Evolutionary conservation across 306 rosid species (phyloP).

Genomic region (Mimosa pudica): DNA sequence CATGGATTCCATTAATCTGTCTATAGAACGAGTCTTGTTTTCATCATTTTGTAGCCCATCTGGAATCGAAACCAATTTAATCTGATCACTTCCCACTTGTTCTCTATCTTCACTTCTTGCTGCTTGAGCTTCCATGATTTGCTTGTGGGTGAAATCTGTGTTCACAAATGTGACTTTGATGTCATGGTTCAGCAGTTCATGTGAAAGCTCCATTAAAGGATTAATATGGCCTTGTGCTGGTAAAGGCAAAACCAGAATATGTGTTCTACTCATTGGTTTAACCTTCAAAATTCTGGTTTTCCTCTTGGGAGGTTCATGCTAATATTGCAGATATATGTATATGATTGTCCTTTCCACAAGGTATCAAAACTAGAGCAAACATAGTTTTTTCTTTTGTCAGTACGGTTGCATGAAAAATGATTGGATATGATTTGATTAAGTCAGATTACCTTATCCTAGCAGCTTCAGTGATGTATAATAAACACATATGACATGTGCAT

Average conservation of each 20-base stretch:
- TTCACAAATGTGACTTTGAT: conserved; percentile 41
- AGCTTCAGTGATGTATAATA: no score
- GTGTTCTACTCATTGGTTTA: conserved; percentile 35
- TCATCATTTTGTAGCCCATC: conserved; percentile 50
- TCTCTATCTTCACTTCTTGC: neutral
- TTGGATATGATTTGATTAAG: no score
- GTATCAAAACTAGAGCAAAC: no score
- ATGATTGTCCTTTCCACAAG: no score
- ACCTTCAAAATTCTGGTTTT: neutral
- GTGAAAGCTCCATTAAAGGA: conserved; percentile 49
- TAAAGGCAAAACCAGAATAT: conserved; percentile 36
- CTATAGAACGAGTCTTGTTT: conserved; percentile 37
- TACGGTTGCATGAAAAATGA: no score
- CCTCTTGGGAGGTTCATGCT: no score
- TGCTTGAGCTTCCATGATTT: conserved; percentile 41
- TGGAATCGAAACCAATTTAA: conserved; percentile 51
- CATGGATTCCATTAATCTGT: conserved; percentile 33
- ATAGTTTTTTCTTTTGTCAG: no score
- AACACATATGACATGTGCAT: no score
- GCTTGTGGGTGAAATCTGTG: conserved; percentile 37
- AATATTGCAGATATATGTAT: no score
- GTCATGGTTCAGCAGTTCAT: conserved; percentile 37
- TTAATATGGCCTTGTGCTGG: conserved; percentile 56
- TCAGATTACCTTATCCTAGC: no score
- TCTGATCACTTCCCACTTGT: neutral